These are phyloP conservation scores for Aspergillus floridensis DNA, from an alignment of 2,329 filamentous ascomycete species.

Conservation along the genomic window DNA sequence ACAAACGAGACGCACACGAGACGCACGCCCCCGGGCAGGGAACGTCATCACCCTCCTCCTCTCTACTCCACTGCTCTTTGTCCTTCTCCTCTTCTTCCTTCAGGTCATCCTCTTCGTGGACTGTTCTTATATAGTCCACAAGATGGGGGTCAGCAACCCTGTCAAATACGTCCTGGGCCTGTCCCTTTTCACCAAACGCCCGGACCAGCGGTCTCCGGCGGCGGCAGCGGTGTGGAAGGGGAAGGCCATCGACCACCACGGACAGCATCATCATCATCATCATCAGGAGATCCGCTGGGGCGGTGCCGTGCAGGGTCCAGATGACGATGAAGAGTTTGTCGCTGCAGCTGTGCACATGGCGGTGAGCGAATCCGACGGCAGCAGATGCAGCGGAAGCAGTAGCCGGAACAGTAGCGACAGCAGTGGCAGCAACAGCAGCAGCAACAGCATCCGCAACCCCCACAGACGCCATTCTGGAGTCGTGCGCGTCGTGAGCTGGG, in stretches of 20 bases:
- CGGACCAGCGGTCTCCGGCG: neutral
- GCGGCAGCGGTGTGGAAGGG: conserved; percentile 13
- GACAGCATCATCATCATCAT: neutral
- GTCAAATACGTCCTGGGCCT: conserved; percentile 22
- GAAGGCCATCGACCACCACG: conserved; percentile 8
- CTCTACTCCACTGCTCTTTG: neutral
- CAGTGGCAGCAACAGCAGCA: conserved; percentile 12
- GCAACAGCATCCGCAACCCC: conserved; percentile 6
- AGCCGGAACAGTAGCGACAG: conserved; percentile 12
- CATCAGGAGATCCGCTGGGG: conserved; percentile 1
- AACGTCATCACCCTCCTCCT: neutral
- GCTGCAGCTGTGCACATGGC: conserved; percentile 12
- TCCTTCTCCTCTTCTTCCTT: neutral
- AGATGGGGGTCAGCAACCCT: conserved; percentile 20
- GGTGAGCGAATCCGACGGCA: conserved; percentile 17
- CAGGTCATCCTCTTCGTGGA: neutral
- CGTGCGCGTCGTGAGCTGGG: conserved; percentile 30
- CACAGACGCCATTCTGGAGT: conserved; percentile 14
- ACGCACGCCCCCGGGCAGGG: neutral
- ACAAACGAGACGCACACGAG: neutral
- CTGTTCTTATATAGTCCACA: conserved; percentile 1
- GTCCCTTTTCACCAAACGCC: conserved; percentile 18
- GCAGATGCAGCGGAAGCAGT: conserved; percentile 8
- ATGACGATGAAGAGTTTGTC: neutral
- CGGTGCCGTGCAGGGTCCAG: neutral